Conservation (phyloP, 768 basidiomycete species). For the Tylopilus intermedius region DNA sequence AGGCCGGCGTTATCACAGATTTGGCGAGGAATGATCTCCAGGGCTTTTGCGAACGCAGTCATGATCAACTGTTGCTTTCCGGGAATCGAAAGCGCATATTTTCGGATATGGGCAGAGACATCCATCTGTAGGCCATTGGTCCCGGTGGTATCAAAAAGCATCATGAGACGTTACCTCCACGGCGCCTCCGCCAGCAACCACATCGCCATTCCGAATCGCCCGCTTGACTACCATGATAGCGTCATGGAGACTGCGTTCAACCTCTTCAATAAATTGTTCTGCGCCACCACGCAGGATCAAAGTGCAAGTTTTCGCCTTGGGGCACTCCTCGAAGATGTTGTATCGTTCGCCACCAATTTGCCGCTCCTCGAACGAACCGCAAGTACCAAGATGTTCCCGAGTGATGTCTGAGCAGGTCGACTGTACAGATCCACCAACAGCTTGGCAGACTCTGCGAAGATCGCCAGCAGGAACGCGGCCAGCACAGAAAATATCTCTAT, state of each 20-base stretch:
- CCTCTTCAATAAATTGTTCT: slow-evolving; percentile 98
- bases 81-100: slow-evolving; percentile 86
- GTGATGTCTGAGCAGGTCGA: slow-evolving; percentile 92
- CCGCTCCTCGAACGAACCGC: slow-evolving; percentile 85
- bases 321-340: slow-evolving; percentile 91
- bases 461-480: slow-evolving; percentile 90
- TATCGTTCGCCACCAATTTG: slow-evolving; percentile 97
- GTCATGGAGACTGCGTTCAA: slow-evolving; percentile 95
- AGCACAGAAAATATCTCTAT: slow-evolving; percentile 97
- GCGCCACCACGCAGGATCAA: slow-evolving; percentile 92
- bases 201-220: slow-evolving; percentile 90
- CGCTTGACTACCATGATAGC: slow-evolving; percentile 99
- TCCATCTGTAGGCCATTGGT: slow-evolving; percentile 72
- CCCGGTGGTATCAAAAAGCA: background rate
- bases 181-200: slow-evolving; percentile 97
- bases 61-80: slow-evolving; percentile 94
- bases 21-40: slow-evolving; percentile 96
- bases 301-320: slow-evolving; percentile 94
- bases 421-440: slow-evolving; percentile 91
- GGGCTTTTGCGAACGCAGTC: slow-evolving; percentile 91
- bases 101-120: slow-evolving; percentile 88
- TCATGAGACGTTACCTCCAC: slow-evolving; percentile 62
- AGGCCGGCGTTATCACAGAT: slow-evolving; percentile 98
- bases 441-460: slow-evolving; percentile 89
- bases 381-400: slow-evolving; percentile 89